Evolutionary conservation across 129 eudicot genomes (phyloP).

Genomic region (Sambucus nigra): DNA sequence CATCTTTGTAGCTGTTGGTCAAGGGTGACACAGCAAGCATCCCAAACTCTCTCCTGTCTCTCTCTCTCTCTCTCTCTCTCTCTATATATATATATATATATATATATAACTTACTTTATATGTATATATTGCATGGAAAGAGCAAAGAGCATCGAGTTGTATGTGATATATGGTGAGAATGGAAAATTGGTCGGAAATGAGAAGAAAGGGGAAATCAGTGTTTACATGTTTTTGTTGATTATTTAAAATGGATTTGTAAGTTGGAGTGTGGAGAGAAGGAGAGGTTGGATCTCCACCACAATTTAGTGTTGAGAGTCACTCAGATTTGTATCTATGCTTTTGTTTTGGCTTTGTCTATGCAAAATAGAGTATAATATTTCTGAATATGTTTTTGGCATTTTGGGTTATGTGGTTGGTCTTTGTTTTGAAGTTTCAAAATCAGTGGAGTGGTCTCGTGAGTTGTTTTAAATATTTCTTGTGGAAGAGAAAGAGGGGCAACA

Average conservation of each 20-base stretch:
- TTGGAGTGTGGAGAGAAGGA: slow-evolving; percentile 32
- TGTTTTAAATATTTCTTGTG: slow-evolving; percentile 11
- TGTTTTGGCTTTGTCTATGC: slow-evolving; percentile 3
- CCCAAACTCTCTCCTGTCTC: slow-evolving; percentile 9
- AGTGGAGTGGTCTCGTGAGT: slow-evolving; percentile 49
- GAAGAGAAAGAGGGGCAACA: slow-evolving; percentile 6
- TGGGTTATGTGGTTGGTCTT: slow-evolving; percentile 51
- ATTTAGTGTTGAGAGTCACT: slow-evolving; percentile 22
- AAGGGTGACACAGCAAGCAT: slow-evolving; percentile 81
- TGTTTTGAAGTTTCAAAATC: slow-evolving; percentile 36
- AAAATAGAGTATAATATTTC: background rate
- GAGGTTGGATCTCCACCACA: slow-evolving; percentile 68
- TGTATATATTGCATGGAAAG: background rate
- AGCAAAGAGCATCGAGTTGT: background rate
- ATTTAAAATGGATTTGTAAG: slow-evolving; percentile 13
- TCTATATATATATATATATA: too few species aligned
- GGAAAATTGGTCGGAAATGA: background rate
- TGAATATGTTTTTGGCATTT: background rate
- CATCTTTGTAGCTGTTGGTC: slow-evolving; percentile 30
- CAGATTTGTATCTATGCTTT: slow-evolving; percentile 9
- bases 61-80: slow-evolving; percentile 2
- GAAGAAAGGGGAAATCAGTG: slow-evolving; percentile 7
- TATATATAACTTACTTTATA: background rate
- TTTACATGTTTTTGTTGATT: slow-evolving; percentile 13
- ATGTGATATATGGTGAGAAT: background rate